Conservation (phyloP, 371 early-diverging fungal genomes). For the Mucor lusitanicus region DNA sequence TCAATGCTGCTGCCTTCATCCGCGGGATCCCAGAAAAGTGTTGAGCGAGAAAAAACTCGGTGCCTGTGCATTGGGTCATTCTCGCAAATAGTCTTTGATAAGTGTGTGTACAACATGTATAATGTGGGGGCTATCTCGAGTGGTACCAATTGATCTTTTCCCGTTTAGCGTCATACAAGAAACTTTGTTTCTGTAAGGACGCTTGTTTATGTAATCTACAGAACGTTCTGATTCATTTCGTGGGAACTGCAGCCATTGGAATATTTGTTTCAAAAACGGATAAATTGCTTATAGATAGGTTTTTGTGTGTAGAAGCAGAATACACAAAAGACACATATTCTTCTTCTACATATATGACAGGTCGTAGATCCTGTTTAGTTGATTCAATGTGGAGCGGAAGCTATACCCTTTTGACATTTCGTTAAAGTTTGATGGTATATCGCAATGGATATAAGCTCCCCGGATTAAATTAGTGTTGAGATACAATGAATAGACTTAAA, state of each 20-base stretch:
- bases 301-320: neutral
- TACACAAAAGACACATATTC: neutral
- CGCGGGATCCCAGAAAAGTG: neutral
- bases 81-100: neutral
- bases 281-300: neutral
- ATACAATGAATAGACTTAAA: neutral
- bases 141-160: neutral
- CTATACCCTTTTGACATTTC: constrained; percentile 5
- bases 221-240: neutral
- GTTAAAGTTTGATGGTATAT: neutral
- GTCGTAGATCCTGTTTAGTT: neutral
- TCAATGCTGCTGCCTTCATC: neutral
- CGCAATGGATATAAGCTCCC: neutral
- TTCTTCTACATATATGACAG: neutral
- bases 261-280: neutral
- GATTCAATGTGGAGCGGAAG: constrained; percentile 10
- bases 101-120: neutral
- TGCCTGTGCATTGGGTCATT: neutral
- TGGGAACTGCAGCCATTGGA: neutral
- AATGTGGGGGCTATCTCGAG: neutral
- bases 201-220: neutral
- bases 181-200: neutral
- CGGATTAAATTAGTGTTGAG: neutral
- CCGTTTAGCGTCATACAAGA: neutral
- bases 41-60: neutral